These are phyloP conservation scores for Cercospora sp. DNA, from an alignment of 2,329 filamentous ascomycete species.

Conservation along the genomic window DNA sequence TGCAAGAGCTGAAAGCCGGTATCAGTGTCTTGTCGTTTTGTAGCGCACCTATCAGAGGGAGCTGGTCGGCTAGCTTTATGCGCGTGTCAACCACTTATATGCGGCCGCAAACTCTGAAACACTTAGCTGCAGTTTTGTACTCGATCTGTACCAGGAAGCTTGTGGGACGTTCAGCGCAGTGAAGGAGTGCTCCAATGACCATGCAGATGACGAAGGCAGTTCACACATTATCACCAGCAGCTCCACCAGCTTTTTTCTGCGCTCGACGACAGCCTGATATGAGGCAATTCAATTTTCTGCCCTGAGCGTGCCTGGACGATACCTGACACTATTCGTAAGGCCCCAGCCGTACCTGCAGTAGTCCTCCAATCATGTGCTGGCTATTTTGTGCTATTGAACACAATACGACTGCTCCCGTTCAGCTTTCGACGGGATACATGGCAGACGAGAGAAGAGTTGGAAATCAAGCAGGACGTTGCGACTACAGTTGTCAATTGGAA, in stretches of 20 bases:
- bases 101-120: constrained; percentile 19
- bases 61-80: constrained; percentile 14
- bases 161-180: not conserved
- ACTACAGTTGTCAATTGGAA: not conserved
- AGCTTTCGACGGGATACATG: not conserved
- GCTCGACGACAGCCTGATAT: not conserved
- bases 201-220: too few species aligned
- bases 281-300: not conserved
- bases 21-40: not conserved
- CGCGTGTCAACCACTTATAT: constrained; percentile 15
- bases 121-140: constrained; percentile 18
- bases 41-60: constrained; percentile 8
- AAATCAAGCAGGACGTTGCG: not conserved
- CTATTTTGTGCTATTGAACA: not conserved
- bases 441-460: not conserved
- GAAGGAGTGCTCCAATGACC: not conserved
- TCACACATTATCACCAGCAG: not conserved
- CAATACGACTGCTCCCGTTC: not conserved
- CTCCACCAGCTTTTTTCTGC: not conserved
- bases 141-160: constrained; percentile 16
- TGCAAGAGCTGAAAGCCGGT: constrained; percentile 3
- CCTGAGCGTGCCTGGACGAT: not conserved
- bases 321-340: not conserved
- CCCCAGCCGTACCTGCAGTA: constrained; percentile 11
- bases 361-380: constrained; percentile 1